Base-by-base conservation (phyloP, 495 filamentous ascomycete species). In the Emericellopsis terricola region DNA sequence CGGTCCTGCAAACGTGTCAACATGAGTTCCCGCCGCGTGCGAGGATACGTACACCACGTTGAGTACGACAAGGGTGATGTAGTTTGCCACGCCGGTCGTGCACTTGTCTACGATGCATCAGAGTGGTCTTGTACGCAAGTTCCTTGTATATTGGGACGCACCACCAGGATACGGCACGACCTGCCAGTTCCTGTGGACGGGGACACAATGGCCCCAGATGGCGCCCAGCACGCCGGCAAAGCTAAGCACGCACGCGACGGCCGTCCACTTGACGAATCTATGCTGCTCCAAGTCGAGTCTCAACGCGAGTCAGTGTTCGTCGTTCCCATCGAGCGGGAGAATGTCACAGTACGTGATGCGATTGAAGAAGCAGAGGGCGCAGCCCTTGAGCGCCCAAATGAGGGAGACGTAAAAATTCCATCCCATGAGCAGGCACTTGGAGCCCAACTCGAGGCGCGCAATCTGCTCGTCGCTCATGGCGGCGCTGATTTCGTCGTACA, bases 321-420 rank as follows among this genome's bases (percentile, higher is more conserved):
- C n/a, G n/a, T n/a, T n/a, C n/a, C n/a, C n/a, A n/a, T n/a, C n/a
- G n/a, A n/a, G n/a, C n/a, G n/a, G n/a, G n/a, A n/a, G 1, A 8
- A 23, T 16, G 29, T 11, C 11, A 18, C 6, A 6, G 23, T 26
- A 26, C 32, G 64, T 69, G 19, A 73, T 52, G 38, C 67, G 54
- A 29, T 62, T 57, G 40, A 67, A 73, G 38, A 73, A 70, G 21
- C 67, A 46, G 7, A 64, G 49, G 50, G 70, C 60, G 32, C 64
- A 68, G 0, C 56, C 48, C 48, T 73, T 73, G 36, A 71, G 35
- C 27, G 59, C 45, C 62, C 65, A 73, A 11, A 71, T 43, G 16
- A 73, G 40, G 4, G 59, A 45, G 0, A 62, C 64, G 31, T 73
- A 71, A 8, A 63, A 41, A 6, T 64, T 62, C 68, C 68, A 73